These are phyloP conservation scores for Huntiella decipiens DNA, from an alignment of 2,329 filamentous ascomycete species.

Conservation along the genomic window DNA sequence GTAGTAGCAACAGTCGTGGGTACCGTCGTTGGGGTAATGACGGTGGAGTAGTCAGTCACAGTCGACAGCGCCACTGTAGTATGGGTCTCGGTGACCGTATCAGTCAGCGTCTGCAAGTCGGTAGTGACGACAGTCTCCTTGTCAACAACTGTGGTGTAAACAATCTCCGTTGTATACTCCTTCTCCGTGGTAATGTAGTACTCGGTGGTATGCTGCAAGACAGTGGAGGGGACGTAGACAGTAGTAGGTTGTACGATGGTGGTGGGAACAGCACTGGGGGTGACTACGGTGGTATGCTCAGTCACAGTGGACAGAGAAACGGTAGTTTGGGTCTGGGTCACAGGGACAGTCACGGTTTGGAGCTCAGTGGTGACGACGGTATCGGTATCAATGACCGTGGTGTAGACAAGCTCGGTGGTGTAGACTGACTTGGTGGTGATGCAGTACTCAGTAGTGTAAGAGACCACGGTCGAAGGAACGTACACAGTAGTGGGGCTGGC, in stretches of 20 bases:
- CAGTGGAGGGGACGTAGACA: not conserved
- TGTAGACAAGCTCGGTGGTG: not conserved
- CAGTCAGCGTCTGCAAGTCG: not conserved
- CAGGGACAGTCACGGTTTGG: not conserved
- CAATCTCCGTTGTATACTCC: not conserved
- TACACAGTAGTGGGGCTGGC: not conserved
- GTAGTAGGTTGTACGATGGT: conserved; percentile 1
- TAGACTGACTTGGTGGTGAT: not conserved
- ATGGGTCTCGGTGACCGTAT: not conserved
- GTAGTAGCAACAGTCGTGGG: not conserved
- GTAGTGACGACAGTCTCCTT: not conserved
- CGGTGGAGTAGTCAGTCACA: not conserved
- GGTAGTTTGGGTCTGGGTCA: conserved; percentile 1
- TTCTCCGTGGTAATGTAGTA: not conserved
- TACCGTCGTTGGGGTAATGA: not conserved
- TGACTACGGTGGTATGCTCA: not conserved
- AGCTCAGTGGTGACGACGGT: conserved; percentile 2
- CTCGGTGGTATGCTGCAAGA: not conserved
- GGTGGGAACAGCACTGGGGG: conserved; percentile 5
- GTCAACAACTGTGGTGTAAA: conserved; percentile 2
- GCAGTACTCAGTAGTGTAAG: not conserved
- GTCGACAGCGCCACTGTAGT: not conserved
- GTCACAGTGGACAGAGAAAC: not conserved
- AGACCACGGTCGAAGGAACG: not conserved
- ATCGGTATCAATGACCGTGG: not conserved